Evolutionary conservation across 1,284 basidiomycete species (phyloP).

Genomic region (Trichosporon faecale): DNA sequence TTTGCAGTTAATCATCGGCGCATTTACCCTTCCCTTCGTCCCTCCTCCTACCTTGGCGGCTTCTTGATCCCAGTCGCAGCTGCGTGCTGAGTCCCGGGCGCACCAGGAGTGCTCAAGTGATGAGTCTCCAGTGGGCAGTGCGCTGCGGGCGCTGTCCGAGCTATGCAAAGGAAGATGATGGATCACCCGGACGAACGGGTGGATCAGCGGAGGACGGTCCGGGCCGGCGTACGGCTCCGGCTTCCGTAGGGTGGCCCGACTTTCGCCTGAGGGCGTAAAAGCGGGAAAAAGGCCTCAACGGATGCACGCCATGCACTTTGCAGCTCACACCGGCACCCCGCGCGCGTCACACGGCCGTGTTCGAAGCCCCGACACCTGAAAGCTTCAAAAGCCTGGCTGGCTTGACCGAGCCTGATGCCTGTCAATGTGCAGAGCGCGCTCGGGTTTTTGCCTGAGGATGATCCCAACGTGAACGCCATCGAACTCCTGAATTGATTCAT

Average conservation of each 20-base stretch:
- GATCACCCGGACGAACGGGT: background rate
- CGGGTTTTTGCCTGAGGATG: background rate
- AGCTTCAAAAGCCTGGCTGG: too few species aligned
- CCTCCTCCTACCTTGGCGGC: too few species aligned
- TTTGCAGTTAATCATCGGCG: background rate
- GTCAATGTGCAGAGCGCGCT: too few species aligned
- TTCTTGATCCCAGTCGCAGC: too few species aligned
- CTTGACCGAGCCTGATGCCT: too few species aligned
- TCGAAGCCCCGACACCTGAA: too few species aligned
- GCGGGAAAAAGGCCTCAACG: too few species aligned
- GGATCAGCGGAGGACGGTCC: background rate
- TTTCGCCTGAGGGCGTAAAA: background rate
- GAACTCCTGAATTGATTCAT: background rate
- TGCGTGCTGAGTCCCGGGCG: too few species aligned
- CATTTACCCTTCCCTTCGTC: background rate
- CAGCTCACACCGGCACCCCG: background rate
- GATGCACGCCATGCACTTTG: background rate
- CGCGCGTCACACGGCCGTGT: background rate
- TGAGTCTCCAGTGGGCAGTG: too few species aligned
- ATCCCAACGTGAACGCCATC: constrained; percentile 3
- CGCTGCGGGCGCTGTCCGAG: too few species aligned
- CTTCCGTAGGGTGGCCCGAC: background rate
- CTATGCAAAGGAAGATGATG: background rate
- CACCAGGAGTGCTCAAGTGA: too few species aligned
- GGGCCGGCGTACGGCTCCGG: background rate